phyloP scores from a whole-genome alignment of 78 protist species.

The Cavenderia fasciculata region DNA sequence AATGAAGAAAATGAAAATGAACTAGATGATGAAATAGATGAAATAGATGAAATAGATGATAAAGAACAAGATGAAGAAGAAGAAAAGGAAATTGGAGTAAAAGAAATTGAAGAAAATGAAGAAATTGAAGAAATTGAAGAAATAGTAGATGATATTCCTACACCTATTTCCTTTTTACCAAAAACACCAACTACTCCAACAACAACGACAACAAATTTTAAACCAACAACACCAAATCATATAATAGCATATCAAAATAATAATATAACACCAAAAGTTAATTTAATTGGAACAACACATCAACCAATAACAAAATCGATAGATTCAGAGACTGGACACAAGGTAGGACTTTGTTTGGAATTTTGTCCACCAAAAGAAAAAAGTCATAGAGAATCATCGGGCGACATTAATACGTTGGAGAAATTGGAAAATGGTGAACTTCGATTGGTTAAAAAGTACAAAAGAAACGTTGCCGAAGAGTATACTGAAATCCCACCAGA shows the following conservation, averaged over 20 bases:
- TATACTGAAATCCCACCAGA: constrained; percentile 65
- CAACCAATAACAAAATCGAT: neutral
- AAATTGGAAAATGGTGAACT: neutral
- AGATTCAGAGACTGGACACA: too few species aligned
- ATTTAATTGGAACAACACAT: neutral
- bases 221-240: neutral
- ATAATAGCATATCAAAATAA: neutral
- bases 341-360: constrained; percentile 62
- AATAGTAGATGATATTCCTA: neutral
- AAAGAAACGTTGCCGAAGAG: constrained; percentile 55
- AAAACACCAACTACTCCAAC: constrained; percentile 3
- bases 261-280: neutral
- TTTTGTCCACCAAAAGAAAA: constrained; percentile 53
- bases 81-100: neutral
- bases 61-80: neutral
- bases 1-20: neutral
- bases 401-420: constrained; percentile 49
- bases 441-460: constrained; percentile 16
- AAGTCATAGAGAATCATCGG: constrained; percentile 3
- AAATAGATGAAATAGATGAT: neutral
- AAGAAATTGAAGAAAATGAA: neutral
- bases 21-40: neutral
- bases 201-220: constrained; percentile 1
- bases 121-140: neutral
- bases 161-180: neutral